Conservation (phyloP, 2,329 filamentous ascomycete species). For the Pseudofabraea citricarpa region DNA sequence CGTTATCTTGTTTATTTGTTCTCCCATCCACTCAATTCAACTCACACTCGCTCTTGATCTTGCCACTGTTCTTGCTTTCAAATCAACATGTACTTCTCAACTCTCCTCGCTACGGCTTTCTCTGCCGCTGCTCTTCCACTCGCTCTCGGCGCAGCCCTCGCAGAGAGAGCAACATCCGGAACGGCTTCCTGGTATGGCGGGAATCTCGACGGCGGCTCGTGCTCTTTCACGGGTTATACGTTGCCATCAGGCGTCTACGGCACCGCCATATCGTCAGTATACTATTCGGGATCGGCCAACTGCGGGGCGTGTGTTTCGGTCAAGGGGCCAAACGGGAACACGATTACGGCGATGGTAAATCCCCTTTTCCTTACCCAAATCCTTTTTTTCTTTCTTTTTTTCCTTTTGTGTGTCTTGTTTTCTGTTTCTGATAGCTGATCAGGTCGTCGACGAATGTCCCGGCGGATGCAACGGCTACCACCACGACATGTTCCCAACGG, state of each 20-base stretch:
- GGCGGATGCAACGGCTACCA: not conserved
- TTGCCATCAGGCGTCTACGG: not conserved
- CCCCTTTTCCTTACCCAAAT: not conserved
- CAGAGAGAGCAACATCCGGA: not conserved
- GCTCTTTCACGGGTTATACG: not conserved
- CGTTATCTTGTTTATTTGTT: too few relatives aligned
- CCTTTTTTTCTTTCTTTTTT: not conserved
- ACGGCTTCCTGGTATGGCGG: not conserved
- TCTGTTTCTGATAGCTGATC: not conserved
- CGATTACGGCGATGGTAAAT: conserved; percentile 3
- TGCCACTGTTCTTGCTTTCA: too few relatives aligned
- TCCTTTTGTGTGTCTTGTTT: too few relatives aligned
- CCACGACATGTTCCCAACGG: not conserved
- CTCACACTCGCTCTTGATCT: too few relatives aligned
- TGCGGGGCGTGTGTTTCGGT: not conserved
- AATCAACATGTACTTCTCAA: not conserved
- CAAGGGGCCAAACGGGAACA: not conserved
- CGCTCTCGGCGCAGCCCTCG: not conserved
- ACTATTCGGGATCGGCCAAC: not conserved
- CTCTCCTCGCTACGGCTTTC: not conserved
- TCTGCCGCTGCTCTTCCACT: not conserved
- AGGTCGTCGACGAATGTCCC: conserved; percentile 1
- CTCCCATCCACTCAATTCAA: too few relatives aligned
- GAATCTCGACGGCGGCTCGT: not conserved
- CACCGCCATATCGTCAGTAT: not conserved